phyloP scores from a whole-genome alignment of 768 basidiomycete species.

The Suillus subluteus region DNA sequence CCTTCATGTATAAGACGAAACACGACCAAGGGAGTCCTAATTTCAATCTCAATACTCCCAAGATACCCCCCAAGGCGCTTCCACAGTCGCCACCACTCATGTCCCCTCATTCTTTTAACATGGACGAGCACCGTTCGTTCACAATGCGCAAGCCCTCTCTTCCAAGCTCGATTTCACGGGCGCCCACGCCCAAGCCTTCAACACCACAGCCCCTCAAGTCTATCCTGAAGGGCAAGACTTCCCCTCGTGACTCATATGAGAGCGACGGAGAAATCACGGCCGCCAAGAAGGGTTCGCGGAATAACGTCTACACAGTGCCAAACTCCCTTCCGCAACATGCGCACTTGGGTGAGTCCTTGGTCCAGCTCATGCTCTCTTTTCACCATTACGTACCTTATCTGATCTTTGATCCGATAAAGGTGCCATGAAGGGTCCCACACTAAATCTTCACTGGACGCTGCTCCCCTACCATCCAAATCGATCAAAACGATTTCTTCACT shows the following conservation, averaged over 20 bases:
- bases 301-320: slow-evolving; percentile 25
- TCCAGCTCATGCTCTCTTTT: slow-evolving; percentile 5
- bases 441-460: slow-evolving; percentile 53
- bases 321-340: slow-evolving; percentile 26
- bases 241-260: slow-evolving; percentile 28
- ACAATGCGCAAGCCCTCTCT: background rate
- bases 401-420: slow-evolving; percentile 32
- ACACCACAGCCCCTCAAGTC: slow-evolving; percentile 27
- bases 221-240: slow-evolving; percentile 33
- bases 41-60: slow-evolving; percentile 5
- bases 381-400: slow-evolving; percentile 31
- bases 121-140: background rate
- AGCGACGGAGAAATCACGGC: slow-evolving; percentile 32
- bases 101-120: slow-evolving; percentile 3
- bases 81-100: slow-evolving; percentile 3
- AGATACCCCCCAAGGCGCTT: slow-evolving; percentile 7
- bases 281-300: slow-evolving; percentile 25
- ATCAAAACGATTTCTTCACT: slow-evolving; percentile 44
- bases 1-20: slow-evolving; percentile 8
- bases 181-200: background rate
- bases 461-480: slow-evolving; percentile 41
- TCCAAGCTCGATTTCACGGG: background rate
- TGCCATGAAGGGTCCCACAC: slow-evolving; percentile 43
- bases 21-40: slow-evolving; percentile 10
- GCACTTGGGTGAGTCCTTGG: slow-evolving; percentile 26